Evolutionary conservation across 1,139 yeast genomes (phyloP), one percentile per base, ranked within the genome.

Genomic region (Saccharomyces hybrid): DNA sequence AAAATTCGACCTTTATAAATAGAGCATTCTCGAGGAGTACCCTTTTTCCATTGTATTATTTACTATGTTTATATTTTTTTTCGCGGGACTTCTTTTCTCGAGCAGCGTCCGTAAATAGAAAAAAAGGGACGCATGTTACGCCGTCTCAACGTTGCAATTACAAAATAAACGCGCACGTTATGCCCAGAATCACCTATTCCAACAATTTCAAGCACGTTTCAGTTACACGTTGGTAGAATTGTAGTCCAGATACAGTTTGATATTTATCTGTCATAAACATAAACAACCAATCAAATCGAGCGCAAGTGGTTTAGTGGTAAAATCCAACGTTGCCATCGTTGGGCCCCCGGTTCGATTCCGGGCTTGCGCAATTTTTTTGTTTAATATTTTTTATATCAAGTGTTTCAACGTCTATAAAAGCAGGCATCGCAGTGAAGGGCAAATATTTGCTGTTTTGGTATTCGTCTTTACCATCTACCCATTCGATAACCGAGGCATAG

Each of bases 311-410:
- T 51, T 52, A 52, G 54, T 52, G 44, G 44, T 38, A 38, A 38
- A 38, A 38, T 38, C 44, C 44, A 38, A 38, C 44, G 44, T 38
- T 49, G 54, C 52, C 50, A 52, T 51, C 54, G 54, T 51, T 51
- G 54, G 54, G 78, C 77, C 78, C 78, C 78, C 78, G 78, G 78
- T 75, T 75, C 78, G 78, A 75, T 75, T 75, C 78, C 78, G 78
- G 78, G 78, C 76, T 72, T 66, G 73, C 76, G 78, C 78, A 75
- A 59, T 32, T 32, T 32, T 32, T 32, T 13, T 0, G 23, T 19
- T 19, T 19, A 1, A 19, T 19, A 19, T 19, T 19, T 19, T 19
- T 19, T 19, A 19, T 19, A 19, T 19, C 23, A 19, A 19, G 23
- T 3, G 23, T 19, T 19, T 19, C 4, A 19, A 19, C 23, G 23